These are phyloP conservation scores for Metschnikowia lachancei DNA, from an alignment of 805 yeast species.

Conservation along the genomic window DNA sequence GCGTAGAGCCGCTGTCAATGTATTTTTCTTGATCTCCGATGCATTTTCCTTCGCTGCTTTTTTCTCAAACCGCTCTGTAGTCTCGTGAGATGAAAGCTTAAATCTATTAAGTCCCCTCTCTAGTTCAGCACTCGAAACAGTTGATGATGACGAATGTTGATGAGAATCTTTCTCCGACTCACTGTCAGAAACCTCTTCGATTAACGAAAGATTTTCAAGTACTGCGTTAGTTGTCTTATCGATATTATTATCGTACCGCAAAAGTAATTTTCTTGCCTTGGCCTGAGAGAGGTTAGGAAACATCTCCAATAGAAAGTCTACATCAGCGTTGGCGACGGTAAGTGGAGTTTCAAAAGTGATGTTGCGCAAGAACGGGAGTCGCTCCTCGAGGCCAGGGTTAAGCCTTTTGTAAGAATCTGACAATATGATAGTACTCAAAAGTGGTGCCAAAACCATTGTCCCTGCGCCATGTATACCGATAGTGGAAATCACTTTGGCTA, in stretches of 20 bases:
- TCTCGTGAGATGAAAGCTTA: conserved; percentile 25
- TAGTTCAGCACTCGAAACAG: conserved; percentile 12
- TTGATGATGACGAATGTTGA: neutral
- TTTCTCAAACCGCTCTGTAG: conserved; percentile 14
- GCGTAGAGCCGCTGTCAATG: conserved; percentile 58
- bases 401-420: conserved; percentile 45
- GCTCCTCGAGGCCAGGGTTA: conserved; percentile 52
- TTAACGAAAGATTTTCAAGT: conserved; percentile 57
- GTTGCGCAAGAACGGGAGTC: conserved; percentile 45
- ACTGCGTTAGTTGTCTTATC: conserved; percentile 57
- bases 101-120: conserved; percentile 17
- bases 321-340: conserved; percentile 29
- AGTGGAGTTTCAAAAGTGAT: conserved; percentile 14
- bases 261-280: conserved; percentile 50
- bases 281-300: conserved; percentile 60
- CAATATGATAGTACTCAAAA: conserved; percentile 52
- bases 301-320: conserved; percentile 49
- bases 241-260: conserved; percentile 47
- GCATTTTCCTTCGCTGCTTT: conserved; percentile 8
- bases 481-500: conserved; percentile 39
- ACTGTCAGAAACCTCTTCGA: conserved; percentile 27
- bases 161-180: neutral
- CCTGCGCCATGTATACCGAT: conserved; percentile 44
- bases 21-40: conserved; percentile 50
- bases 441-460: conserved; percentile 48